Evolutionary conservation across 192 early-diverging fungal species (phyloP).

Genomic region (Coemansia sp.): DNA sequence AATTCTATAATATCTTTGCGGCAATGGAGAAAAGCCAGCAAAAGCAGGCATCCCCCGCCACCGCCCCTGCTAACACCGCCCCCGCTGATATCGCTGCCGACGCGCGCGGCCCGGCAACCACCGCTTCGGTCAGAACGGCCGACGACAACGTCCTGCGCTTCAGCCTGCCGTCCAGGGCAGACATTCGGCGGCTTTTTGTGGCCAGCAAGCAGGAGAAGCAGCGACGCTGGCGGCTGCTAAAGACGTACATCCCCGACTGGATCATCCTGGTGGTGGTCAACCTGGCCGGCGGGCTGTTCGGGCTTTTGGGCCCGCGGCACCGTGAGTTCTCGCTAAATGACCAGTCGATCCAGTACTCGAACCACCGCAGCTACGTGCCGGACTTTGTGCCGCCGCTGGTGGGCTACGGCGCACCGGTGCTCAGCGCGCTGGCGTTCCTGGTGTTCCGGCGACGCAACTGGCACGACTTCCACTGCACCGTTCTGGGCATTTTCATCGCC

Average conservation of each 20-base stretch:
- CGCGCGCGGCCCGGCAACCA: no score
- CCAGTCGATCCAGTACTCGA: conserved; percentile 64
- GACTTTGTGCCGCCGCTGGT: conserved; percentile 51
- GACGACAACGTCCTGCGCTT: conserved; percentile 11
- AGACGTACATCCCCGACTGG: conserved; percentile 56
- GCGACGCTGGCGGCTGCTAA: conserved; percentile 36
- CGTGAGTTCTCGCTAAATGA: conserved; percentile 71
- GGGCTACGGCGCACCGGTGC: conserved; percentile 33
- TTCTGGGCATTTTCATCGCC: conserved; percentile 51
- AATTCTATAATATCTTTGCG: not conserved
- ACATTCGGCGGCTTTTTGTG: conserved; percentile 22
- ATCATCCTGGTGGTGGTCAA: conserved; percentile 61
- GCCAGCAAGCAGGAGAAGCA: conserved; percentile 21
- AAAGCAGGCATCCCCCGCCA: not conserved
- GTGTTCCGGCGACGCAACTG: conserved; percentile 50
- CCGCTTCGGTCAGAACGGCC: not conserved
- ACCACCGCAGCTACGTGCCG: conserved; percentile 43
- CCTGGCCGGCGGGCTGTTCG: conserved; percentile 60
- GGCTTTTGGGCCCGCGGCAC: conserved; percentile 62
- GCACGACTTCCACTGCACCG: conserved; percentile 53
- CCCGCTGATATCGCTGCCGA: not conserved
- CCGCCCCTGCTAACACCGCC: not conserved
- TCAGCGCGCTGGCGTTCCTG: conserved; percentile 36
- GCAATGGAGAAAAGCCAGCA: conserved; percentile 6
- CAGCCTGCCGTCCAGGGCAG: conserved; percentile 24